Evolutionary conservation across 805 yeast species (phyloP).

Genomic region (Candida caryicola): DNA sequence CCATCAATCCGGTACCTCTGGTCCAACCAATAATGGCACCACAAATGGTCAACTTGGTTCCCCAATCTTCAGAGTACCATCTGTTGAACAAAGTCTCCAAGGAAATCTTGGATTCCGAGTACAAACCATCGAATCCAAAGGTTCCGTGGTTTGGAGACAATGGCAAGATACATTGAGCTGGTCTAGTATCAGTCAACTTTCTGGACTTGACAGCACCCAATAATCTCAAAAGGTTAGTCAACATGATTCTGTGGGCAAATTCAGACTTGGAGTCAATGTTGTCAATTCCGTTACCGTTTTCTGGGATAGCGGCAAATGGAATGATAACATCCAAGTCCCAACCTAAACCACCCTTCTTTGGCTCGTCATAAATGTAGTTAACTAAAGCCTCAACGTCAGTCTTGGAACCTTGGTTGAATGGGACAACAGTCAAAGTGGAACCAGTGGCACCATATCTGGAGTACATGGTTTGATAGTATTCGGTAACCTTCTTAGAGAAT

Average conservation of each 20-base stretch:
- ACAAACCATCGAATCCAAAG: constrained; percentile 96
- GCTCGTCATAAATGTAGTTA: constrained; percentile 78
- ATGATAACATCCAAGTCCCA: constrained; percentile 96
- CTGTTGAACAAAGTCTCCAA: constrained; percentile 96
- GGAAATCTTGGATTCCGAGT: constrained; percentile 95
- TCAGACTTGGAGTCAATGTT: constrained; percentile 92
- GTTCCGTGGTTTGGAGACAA: constrained; percentile 99
- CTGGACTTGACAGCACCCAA: constrained; percentile 86
- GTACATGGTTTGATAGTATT: constrained; percentile 91
- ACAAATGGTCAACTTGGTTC: constrained; percentile 86
- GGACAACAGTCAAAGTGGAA: constrained; percentile 90
- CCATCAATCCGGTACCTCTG: constrained; percentile 99
- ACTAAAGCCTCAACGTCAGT: constrained; percentile 87
- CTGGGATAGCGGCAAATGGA: constrained; percentile 99
- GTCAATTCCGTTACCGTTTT: constrained; percentile 94
- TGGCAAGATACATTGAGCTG: constrained; percentile 96
- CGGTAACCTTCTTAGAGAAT: constrained; percentile 91
- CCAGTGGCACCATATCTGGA: constrained; percentile 92
- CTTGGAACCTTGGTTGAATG: constrained; percentile 97
- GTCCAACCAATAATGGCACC: constrained; percentile 99
- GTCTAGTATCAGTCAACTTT: constrained; percentile 88
- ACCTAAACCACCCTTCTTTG: constrained; percentile 85
- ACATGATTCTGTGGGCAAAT: constrained; percentile 97
- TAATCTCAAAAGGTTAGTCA: constrained; percentile 89
- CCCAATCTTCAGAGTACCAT: constrained; percentile 99